phyloP scores from a whole-genome alignment of 2,329 filamentous ascomycete species.

The Fusarium sororula region DNA sequence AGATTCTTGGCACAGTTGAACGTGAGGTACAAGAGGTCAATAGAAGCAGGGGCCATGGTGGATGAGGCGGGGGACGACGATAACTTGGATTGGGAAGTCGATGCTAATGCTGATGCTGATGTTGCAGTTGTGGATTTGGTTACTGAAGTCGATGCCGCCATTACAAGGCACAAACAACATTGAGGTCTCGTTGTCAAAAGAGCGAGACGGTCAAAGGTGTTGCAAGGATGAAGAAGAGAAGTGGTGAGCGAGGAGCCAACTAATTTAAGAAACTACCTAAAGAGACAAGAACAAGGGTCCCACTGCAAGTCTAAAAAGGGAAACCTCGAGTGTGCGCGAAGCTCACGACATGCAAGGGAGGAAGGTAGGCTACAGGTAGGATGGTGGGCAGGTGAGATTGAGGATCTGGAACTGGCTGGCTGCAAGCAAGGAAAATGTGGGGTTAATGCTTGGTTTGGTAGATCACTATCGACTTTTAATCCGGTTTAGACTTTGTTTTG shows the following conservation, averaged over 20 bases:
- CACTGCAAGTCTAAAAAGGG: constrained; percentile 12
- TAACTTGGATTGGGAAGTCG: constrained; percentile 1
- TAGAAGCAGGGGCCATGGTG: constrained; percentile 54
- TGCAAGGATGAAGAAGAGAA: not conserved
- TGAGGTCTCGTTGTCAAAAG: not conserved
- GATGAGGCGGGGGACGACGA: constrained; percentile 8
- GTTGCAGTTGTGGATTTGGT: not conserved
- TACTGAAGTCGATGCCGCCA: constrained; percentile 9
- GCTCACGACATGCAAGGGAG: not conserved
- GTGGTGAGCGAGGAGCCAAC: not conserved
- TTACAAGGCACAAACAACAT: not conserved
- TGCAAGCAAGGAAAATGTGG: constrained; percentile 29
- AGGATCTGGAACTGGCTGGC: constrained; percentile 25
- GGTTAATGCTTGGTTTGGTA: constrained; percentile 26
- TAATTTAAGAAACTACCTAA: not conserved
- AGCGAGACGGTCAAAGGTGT: not conserved
- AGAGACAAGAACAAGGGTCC: constrained; percentile 13
- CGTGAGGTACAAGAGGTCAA: constrained; percentile 82
- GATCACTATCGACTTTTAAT: constrained; percentile 17
- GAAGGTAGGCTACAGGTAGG: not conserved
- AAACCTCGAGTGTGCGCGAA: constrained; percentile 18
- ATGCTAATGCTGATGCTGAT: not conserved
- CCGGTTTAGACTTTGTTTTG: constrained; percentile 14
- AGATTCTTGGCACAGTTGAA: constrained; percentile 86
- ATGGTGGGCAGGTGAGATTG: constrained; percentile 12